Conservation (phyloP, 1,139 yeast species). For the Lodderomyces orthopsilosis region DNA sequence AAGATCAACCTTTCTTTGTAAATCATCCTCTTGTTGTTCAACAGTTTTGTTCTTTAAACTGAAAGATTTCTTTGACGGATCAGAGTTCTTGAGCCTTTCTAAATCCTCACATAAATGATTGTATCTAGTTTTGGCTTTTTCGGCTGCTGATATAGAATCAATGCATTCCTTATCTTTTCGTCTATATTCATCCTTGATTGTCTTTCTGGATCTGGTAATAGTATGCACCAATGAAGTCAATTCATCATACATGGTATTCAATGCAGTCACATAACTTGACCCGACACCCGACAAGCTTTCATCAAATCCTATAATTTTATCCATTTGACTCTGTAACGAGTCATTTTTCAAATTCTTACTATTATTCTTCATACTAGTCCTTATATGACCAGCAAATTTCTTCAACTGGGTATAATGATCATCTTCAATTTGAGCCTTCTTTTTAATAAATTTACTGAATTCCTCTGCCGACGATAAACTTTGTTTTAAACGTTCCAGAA, state of each 20-base stretch:
- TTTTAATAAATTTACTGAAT: conserved; percentile 72
- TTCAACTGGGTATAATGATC: conserved; percentile 73
- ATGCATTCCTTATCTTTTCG: conserved; percentile 78
- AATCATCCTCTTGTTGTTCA: conserved; percentile 90
- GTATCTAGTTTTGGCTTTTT: conserved; percentile 83
- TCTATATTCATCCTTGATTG: conserved; percentile 76
- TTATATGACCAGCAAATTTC: conserved; percentile 59
- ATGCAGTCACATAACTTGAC: conserved; percentile 70
- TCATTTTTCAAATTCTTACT: conserved; percentile 56
- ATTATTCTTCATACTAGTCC: conserved; percentile 49
- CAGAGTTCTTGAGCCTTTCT: conserved; percentile 76
- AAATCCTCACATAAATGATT: conserved; percentile 80
- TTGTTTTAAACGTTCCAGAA: conserved; percentile 73
- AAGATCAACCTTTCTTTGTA: conserved; percentile 71
- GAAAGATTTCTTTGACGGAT: conserved; percentile 80
- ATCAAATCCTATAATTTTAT: conserved; percentile 70
- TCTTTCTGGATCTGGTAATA: conserved; percentile 68
- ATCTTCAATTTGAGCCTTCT: conserved; percentile 75
- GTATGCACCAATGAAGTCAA: conserved; percentile 68
- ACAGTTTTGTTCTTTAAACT: conserved; percentile 75
- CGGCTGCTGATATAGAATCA: conserved; percentile 81
- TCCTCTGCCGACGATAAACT: conserved; percentile 82
- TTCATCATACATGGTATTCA: conserved; percentile 85
- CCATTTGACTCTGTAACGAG: conserved; percentile 65
- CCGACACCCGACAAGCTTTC: conserved; percentile 75